A percentile compares a stretch with the other conserved stretches of the same genome.
Evolutionary conservation across 768 basidiomycete genomes (phyloP).

Genomic region (Serendipita sp.): DNA sequence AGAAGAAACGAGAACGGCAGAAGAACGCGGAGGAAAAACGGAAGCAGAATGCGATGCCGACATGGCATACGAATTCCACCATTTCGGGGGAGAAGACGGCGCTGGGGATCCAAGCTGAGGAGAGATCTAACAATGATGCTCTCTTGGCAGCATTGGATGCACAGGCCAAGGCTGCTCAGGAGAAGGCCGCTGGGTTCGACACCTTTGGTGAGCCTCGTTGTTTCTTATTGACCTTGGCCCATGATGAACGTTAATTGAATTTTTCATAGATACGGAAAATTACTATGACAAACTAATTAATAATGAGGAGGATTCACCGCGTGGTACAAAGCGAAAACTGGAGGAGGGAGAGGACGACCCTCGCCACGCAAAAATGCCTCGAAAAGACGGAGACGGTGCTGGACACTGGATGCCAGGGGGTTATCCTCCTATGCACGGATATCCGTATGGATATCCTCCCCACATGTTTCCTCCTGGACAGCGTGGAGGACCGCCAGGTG

Average conservation of each 20-base stretch:
- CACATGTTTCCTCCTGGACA: background rate
- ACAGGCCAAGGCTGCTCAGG: background rate
- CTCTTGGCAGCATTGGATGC: background rate
- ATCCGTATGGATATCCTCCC: slow-evolving; percentile 4
- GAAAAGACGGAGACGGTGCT: background rate
- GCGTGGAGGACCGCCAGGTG: background rate
- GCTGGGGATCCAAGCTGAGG: slow-evolving; percentile 46
- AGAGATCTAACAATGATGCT: background rate
- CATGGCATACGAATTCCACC: slow-evolving; percentile 94
- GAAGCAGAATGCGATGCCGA: slow-evolving; percentile 79
- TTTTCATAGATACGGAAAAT: background rate
- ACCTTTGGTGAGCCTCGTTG: background rate
- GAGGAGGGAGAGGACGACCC: background rate
- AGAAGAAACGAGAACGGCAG: slow-evolving; percentile 53
- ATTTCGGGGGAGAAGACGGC: slow-evolving; percentile 86
- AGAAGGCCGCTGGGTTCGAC: background rate
- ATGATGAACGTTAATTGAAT: background rate
- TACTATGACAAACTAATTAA: slow-evolving; percentile 11
- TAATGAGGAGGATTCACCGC: background rate
- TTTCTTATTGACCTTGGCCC: background rate
- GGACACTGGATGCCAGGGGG: background rate
- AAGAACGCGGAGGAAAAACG: slow-evolving; percentile 64
- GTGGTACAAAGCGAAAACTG: background rate
- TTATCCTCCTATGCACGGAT: background rate
- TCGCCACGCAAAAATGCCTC: background rate